These are phyloP conservation scores for Thyridium curvatum DNA, from an alignment of 2,329 filamentous ascomycete genomes.

Conservation along the genomic window DNA sequence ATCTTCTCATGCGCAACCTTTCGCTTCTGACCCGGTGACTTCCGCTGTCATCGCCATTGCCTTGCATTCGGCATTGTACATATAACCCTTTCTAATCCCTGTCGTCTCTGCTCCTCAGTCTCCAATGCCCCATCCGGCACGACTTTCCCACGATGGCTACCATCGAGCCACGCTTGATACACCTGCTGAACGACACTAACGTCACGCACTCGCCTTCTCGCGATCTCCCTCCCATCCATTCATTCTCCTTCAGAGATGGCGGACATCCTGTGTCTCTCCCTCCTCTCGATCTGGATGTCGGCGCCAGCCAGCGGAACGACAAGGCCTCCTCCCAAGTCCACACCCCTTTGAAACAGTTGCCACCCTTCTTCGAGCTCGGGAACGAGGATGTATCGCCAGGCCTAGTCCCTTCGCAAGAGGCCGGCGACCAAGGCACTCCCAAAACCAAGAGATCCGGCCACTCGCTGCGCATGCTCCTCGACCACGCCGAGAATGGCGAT, in stretches of 20 bases:
- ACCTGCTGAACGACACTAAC: constrained; percentile 53
- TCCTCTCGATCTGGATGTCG: constrained; percentile 45
- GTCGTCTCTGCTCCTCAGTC: constrained; percentile 8
- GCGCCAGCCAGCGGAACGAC: constrained; percentile 32
- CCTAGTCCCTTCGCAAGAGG: constrained; percentile 8
- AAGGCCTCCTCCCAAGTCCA: constrained; percentile 18
- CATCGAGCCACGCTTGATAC: constrained; percentile 62
- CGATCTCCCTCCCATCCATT: constrained; percentile 50
- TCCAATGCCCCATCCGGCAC: constrained; percentile 30
- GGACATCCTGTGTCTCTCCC: constrained; percentile 36
- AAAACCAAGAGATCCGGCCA: constrained; percentile 16
- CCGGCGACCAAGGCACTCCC: constrained; percentile 7
- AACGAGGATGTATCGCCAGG: constrained; percentile 6
- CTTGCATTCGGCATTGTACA: too few species aligned
- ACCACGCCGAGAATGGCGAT: constrained; percentile 28
- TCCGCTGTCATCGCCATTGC: too few species aligned
- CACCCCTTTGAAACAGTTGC: constrained; percentile 9
- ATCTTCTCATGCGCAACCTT: too few species aligned
- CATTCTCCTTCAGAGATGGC: constrained; percentile 33
- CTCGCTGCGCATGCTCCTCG: constrained; percentile 33
- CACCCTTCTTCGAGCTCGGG: constrained; percentile 9
- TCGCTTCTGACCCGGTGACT: too few species aligned
- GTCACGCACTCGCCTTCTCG: constrained; percentile 40
- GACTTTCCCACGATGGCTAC: constrained; percentile 49
- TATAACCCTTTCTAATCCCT: constrained; percentile 1